Evolutionary conservation across 345 rosid genomes (phyloP).

Genomic region (Erucastrum elatum): DNA sequence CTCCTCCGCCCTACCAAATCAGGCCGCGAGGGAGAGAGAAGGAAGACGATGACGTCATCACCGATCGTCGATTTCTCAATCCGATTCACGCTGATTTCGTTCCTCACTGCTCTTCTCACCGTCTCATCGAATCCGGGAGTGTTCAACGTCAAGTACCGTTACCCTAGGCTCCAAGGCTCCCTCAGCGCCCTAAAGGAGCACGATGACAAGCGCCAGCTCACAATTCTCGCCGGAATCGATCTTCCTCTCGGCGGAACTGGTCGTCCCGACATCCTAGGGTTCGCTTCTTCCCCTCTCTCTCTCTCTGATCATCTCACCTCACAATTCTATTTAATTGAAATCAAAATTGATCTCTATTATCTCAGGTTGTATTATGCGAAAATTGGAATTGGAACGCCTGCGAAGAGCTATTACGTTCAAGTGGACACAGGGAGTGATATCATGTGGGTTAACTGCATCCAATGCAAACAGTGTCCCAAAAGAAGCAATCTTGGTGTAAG

Average conservation of each 20-base stretch:
- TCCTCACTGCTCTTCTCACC: slow-evolving; percentile 18
- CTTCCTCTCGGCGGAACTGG: slow-evolving; percentile 78
- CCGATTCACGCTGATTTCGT: slow-evolving; percentile 18
- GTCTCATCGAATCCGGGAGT: slow-evolving; percentile 51
- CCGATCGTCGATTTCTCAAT: slow-evolving; percentile 9
- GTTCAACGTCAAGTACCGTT: slow-evolving; percentile 74
- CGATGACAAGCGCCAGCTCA: slow-evolving; percentile 74
- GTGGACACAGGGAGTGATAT: slow-evolving; percentile 96
- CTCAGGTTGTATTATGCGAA: slow-evolving; percentile 82
- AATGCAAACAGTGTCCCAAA: slow-evolving; percentile 82
- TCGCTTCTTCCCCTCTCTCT: slow-evolving; percentile 14
- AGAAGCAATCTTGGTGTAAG: slow-evolving; percentile 93
- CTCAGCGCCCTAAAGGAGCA: slow-evolving; percentile 65
- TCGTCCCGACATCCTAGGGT: slow-evolving; percentile 79
- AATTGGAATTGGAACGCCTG: slow-evolving; percentile 89
- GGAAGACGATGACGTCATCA: slow-evolving; percentile 5
- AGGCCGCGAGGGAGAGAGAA: slow-evolving; percentile 7
- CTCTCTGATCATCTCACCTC: too few species aligned
- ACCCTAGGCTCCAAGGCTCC: slow-evolving; percentile 53
- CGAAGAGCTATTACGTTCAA: slow-evolving; percentile 90
- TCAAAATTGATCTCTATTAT: neutral
- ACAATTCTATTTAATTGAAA: neutral
- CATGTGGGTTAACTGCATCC: slow-evolving; percentile 95
- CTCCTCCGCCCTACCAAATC: slow-evolving; percentile 10
- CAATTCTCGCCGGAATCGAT: slow-evolving; percentile 79